A percentile compares a stretch with the other conserved stretches of the same genome.
phyloP scores from a whole-genome alignment of 2,329 filamentous ascomycete species.

The Cercospora sp. region DNA sequence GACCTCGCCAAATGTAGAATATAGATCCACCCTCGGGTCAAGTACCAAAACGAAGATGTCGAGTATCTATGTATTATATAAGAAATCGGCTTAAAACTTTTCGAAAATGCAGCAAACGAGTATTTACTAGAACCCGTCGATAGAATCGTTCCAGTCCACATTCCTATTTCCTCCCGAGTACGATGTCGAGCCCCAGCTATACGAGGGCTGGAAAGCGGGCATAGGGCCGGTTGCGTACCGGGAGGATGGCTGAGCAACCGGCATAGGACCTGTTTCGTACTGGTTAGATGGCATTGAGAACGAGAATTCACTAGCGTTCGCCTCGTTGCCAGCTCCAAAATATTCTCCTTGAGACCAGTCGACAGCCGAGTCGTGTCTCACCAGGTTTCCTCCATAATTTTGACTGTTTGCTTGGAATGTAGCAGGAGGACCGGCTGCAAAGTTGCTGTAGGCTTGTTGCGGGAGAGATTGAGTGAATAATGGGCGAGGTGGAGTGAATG shows the following conservation, averaged over 20 bases:
- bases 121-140: neutral
- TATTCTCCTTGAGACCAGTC: neutral
- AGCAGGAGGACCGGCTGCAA: neutral
- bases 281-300: neutral
- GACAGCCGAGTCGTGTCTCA: neutral
- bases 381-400: neutral
- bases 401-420: too few relatives aligned
- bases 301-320: neutral
- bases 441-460: neutral
- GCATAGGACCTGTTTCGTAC: too few relatives aligned
- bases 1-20: neutral
- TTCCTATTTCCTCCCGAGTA: neutral
- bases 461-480: neutral
- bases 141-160: neutral
- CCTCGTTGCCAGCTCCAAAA: neutral
- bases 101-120: neutral
- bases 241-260: too few relatives aligned
- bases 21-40: too few relatives aligned
- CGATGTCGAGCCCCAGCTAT: neutral
- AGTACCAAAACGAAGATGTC: too few relatives aligned
- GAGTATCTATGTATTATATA: neutral
- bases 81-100: neutral
- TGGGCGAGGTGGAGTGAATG: neutral
- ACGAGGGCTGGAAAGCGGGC: neutral
- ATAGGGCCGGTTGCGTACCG: too few relatives aligned